Conservation (phyloP, 345 rosid genomes). For the Moricandia moricandioides region DNA sequence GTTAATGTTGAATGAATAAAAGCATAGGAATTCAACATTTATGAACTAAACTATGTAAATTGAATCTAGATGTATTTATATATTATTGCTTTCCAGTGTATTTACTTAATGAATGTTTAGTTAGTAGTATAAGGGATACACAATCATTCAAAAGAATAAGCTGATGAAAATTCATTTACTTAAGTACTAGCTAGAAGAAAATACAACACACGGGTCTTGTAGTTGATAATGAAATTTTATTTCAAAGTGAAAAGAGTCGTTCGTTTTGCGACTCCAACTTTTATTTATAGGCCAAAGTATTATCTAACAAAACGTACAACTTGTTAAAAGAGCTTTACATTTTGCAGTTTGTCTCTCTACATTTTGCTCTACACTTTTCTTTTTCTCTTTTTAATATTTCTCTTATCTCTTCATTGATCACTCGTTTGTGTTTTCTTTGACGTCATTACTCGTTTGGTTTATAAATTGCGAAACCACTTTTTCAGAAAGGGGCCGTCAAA, state of each 20-base stretch:
- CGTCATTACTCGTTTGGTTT: constrained; percentile 27
- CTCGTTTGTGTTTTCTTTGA: constrained; percentile 20
- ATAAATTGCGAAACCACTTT: constrained; percentile 24
- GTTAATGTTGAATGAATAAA: not conserved
- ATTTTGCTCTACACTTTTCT: constrained; percentile 6
- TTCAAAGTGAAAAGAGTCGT: constrained; percentile 6
- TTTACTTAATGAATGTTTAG: not conserved
- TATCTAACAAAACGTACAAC: constrained; percentile 23
- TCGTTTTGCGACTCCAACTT: constrained; percentile 17
- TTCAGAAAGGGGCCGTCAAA: constrained; percentile 35
- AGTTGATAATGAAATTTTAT: constrained; percentile 17
- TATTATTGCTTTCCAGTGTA: not conserved
- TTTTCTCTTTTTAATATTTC: constrained; percentile 17
- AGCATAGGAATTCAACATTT: not conserved
- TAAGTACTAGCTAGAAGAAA: not conserved
- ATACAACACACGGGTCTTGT: constrained; percentile 8
- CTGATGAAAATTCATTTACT: not conserved
- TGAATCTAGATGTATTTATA: not conserved
- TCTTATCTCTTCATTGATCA: constrained; percentile 38
- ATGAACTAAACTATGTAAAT: not conserved
- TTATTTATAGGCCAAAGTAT: constrained; percentile 16
- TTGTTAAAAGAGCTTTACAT: constrained; percentile 33
- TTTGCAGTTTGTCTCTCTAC: constrained; percentile 34
- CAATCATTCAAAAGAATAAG: not conserved
- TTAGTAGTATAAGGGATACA: not conserved